Conservation (phyloP, 106 monocot genomes). For the Iris macrosiphon region DNA sequence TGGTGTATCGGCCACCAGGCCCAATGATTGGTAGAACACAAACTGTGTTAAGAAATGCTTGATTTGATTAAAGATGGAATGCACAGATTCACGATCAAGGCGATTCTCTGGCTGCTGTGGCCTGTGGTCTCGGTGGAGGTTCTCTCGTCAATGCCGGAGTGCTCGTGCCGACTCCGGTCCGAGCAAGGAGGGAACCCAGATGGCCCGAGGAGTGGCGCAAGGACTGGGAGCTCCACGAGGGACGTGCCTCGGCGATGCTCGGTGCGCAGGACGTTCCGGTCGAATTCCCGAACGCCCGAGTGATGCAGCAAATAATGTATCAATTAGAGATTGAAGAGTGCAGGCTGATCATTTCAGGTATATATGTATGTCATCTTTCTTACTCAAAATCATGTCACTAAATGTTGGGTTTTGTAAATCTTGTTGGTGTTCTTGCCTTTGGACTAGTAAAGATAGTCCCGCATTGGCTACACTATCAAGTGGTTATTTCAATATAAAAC, state of each 20-base stretch:
- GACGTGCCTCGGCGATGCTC: slow-evolving; percentile 18
- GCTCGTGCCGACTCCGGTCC: slow-evolving; percentile 12
- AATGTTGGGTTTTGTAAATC: too few relatives aligned
- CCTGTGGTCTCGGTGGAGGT: slow-evolving; percentile 38
- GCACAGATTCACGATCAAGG: slow-evolving; percentile 26
- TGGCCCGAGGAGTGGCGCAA: slow-evolving; percentile 32
- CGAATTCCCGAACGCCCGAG: slow-evolving; percentile 15
- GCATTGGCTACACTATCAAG: too few relatives aligned
- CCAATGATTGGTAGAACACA: not conserved
- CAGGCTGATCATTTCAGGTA: too few relatives aligned
- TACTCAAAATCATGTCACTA: too few relatives aligned
- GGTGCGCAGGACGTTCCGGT: slow-evolving; percentile 13
- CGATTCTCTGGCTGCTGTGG: slow-evolving; percentile 18
- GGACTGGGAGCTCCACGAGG: slow-evolving; percentile 19
- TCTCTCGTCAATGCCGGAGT: slow-evolving; percentile 29
- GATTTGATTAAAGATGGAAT: too few relatives aligned
- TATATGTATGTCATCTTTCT: too few relatives aligned
- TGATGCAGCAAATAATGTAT: slow-evolving; percentile 15
- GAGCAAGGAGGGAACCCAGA: slow-evolving; percentile 19
- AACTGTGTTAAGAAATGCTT: not conserved
- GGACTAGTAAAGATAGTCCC: too few relatives aligned
- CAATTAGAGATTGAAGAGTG: slow-evolving; percentile 28
- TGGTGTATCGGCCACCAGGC: too few relatives aligned
- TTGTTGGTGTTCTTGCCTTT: too few relatives aligned
- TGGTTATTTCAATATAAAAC: too few relatives aligned